Percentiles rank a stretch among this genome's conserved stretches.
These are phyloP conservation scores for Chamaenerion angustifolium DNA, from an alignment of 345 rosid genomes.

Conservation along the genomic window DNA sequence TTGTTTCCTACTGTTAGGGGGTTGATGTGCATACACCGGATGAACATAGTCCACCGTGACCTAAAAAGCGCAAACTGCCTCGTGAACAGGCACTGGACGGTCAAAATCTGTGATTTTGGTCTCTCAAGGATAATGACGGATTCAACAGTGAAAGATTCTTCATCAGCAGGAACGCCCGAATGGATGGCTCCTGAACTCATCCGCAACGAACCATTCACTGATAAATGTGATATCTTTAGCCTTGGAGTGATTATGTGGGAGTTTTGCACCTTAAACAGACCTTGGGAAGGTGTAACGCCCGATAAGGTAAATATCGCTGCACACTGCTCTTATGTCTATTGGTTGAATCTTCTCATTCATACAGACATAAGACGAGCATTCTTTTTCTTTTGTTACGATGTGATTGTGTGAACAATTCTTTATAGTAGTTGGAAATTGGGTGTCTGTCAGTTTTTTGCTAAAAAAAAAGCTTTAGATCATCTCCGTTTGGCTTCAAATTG, in stretches of 20 bases:
- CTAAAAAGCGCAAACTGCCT: slow-evolving; percentile 86
- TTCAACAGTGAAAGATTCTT: slow-evolving; percentile 49
- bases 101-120: slow-evolving; percentile 93
- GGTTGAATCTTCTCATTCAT: too few relatives aligned
- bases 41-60: slow-evolving; percentile 93
- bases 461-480: too few relatives aligned
- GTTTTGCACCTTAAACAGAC: slow-evolving; percentile 73
- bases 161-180: slow-evolving; percentile 96
- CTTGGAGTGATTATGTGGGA: slow-evolving; percentile 99
- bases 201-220: slow-evolving; percentile 84
- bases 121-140: slow-evolving; percentile 78
- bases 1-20: slow-evolving; percentile 35
- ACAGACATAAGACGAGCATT: too few relatives aligned
- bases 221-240: slow-evolving; percentile 96
- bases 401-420: too few relatives aligned
- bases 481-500: too few relatives aligned
- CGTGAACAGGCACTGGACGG: slow-evolving; percentile 73
- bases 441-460: too few relatives aligned
- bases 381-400: too few relatives aligned
- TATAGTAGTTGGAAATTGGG: too few relatives aligned
- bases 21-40: slow-evolving; percentile 94
- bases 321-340: too few relatives aligned
- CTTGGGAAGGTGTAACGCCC: slow-evolving; percentile 96
- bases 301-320: slow-evolving; percentile 44
- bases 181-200: slow-evolving; percentile 99